phyloP scores from a whole-genome alignment of 1,284 basidiomycete species.

The Thecaphora frezii region DNA sequence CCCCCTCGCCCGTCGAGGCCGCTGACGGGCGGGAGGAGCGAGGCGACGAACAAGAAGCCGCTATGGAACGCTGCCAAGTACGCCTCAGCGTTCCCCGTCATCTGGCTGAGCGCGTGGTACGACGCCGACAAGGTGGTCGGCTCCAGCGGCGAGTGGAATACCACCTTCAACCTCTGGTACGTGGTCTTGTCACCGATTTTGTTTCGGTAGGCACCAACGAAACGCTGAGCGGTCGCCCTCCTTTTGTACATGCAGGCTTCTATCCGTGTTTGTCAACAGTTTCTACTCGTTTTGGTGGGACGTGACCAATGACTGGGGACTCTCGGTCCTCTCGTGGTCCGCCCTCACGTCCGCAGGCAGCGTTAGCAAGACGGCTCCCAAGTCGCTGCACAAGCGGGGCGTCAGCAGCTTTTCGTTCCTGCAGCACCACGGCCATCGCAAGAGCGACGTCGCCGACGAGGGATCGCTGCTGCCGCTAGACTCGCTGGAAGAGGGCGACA shows the following conservation, averaged over 20 bases:
- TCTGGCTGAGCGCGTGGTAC: constrained; percentile 64
- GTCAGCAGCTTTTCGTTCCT: constrained; percentile 3
- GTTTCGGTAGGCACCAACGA: no score
- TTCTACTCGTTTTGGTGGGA: constrained; percentile 99
- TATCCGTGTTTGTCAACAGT: constrained; percentile 83
- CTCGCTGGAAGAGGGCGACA: neutral
- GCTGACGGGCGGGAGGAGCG: constrained; percentile 53
- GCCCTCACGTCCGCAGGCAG: constrained; percentile 15
- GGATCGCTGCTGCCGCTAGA: neutral
- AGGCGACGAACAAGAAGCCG: constrained; percentile 60
- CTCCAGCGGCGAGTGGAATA: neutral
- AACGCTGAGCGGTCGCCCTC: no score
- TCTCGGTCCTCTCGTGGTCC: constrained; percentile 68
- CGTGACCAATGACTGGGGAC: constrained; percentile 95
- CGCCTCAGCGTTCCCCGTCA: constrained; percentile 94
- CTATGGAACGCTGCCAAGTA: constrained; percentile 96
- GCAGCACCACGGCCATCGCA: neutral
- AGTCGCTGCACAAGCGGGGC: constrained; percentile 6
- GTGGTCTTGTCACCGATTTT: no score
- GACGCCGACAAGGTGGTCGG: constrained; percentile 17
- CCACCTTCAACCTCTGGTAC: constrained; percentile 15
- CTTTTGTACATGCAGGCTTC: constrained; percentile 66
- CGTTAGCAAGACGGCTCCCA: neutral
- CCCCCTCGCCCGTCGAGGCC: constrained; percentile 2
- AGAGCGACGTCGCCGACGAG: neutral